Conservation (phyloP, 2,329 filamentous ascomycete genomes). For the Sclerotinia subarctica region DNA sequence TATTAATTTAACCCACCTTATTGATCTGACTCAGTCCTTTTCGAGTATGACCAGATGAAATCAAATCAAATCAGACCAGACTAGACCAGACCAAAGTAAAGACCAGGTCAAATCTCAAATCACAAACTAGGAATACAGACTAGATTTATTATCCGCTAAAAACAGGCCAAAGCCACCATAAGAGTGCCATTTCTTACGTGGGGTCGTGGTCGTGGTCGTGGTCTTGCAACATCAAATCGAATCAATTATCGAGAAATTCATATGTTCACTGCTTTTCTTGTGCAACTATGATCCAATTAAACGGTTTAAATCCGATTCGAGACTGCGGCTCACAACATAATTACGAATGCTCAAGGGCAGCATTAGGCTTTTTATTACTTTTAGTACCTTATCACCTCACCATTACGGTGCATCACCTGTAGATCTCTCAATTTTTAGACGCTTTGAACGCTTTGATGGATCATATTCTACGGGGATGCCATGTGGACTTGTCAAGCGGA, state of each 20-base stretch:
- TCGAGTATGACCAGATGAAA: neutral
- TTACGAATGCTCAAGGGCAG: constrained; percentile 9
- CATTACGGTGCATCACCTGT: neutral
- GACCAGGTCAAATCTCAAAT: neutral
- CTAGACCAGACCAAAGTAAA: neutral
- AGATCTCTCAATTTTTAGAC: constrained; percentile 9
- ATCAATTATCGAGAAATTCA: neutral
- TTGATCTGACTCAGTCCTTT: neutral
- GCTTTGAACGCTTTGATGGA: constrained; percentile 1
- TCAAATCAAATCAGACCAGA: neutral
- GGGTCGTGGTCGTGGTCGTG: neutral
- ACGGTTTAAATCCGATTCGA: constrained; percentile 33
- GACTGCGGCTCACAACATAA: constrained; percentile 34
- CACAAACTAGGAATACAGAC: neutral
- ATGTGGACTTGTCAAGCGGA: constrained; percentile 26
- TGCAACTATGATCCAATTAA: constrained; percentile 20
- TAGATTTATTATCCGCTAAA: neutral
- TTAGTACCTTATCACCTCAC: neutral
- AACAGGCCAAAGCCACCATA: constrained; percentile 16
- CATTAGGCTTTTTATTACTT: constrained; percentile 1
- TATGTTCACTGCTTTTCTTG: neutral
- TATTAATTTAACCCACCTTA: neutral
- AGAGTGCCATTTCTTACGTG: constrained; percentile 5
- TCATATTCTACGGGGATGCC: constrained; percentile 25
- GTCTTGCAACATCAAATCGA: neutral